These are phyloP conservation scores for Cystofilobasidium capitatum DNA, from an alignment of 768 basidiomycete species.

Conservation along the genomic window DNA sequence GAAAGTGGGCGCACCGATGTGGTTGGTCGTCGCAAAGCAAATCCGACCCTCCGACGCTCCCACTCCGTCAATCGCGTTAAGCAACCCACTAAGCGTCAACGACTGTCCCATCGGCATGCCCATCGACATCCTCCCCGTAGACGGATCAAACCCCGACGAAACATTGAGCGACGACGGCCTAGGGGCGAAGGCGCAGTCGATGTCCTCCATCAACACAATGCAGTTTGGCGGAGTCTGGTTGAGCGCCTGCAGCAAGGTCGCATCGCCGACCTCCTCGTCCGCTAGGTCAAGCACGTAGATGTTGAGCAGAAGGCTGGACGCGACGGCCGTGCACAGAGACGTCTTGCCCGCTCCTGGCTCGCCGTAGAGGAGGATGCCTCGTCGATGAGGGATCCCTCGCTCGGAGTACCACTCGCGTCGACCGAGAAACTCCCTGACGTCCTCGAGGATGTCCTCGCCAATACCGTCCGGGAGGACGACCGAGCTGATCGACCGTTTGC, in stretches of 20 bases:
- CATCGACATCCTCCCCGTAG: neutral
- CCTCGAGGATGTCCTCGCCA: slow-evolving; percentile 55
- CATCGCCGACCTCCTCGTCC: slow-evolving; percentile 53
- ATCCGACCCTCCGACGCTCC: slow-evolving; percentile 72
- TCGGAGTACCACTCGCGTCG: slow-evolving; percentile 64
- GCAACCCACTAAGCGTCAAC: slow-evolving; percentile 62
- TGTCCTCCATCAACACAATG: slow-evolving; percentile 69
- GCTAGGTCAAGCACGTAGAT: slow-evolving; percentile 65
- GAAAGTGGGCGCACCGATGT: neutral
- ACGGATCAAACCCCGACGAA: neutral
- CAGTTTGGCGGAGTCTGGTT: slow-evolving; percentile 54
- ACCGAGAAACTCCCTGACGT: slow-evolving; percentile 59
- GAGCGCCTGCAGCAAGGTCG: slow-evolving; percentile 40
- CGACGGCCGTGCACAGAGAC: slow-evolving; percentile 38
- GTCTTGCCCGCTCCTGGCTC: slow-evolving; percentile 72
- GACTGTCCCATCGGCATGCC: neutral
- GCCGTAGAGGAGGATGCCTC: slow-evolving; percentile 66
- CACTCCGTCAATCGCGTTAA: slow-evolving; percentile 71
- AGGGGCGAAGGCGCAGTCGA: slow-evolving; percentile 61
- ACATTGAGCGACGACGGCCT: slow-evolving; percentile 34
- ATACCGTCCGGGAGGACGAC: slow-evolving; percentile 50
- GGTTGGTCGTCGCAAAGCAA: slow-evolving; percentile 56
- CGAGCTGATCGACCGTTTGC: slow-evolving; percentile 45
- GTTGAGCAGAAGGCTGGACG: slow-evolving; percentile 65
- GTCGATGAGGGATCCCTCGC: slow-evolving; percentile 70